Conservation (phyloP, 495 filamentous ascomycete genomes). For the Annulohypoxylon bovei region DNA sequence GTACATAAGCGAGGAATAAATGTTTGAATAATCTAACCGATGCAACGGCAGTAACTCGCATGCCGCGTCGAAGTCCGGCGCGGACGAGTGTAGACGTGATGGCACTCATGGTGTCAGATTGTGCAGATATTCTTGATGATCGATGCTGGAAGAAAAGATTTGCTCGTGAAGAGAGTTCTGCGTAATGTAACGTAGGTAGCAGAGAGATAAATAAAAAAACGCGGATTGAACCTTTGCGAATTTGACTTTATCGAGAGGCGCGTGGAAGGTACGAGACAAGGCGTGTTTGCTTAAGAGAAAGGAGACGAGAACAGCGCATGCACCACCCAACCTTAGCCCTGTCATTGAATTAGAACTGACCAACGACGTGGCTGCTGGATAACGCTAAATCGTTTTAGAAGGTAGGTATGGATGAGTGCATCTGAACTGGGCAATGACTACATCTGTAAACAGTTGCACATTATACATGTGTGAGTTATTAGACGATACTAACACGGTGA, state of each 20-base stretch:
- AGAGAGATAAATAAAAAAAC: neutral
- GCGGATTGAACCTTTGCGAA: neutral
- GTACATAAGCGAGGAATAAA: neutral
- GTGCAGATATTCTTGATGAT: slow-evolving; percentile 29
- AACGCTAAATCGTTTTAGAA: neutral
- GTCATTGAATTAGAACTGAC: neutral
- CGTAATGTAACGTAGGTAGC: neutral
- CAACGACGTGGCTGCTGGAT: neutral
- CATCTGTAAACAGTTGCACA: too few relatives aligned
- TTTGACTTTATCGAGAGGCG: slow-evolving; percentile 1
- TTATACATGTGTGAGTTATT: neutral
- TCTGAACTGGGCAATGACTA: neutral
- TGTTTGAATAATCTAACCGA: neutral
- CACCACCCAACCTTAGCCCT: neutral
- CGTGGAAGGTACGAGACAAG: slow-evolving; percentile 21
- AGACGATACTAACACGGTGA: neutral
- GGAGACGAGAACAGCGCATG: neutral
- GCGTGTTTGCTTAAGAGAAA: slow-evolving; percentile 26
- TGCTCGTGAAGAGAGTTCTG: neutral
- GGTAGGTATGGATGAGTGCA: neutral
- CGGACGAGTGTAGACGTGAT: slow-evolving; percentile 1
- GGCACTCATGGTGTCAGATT: slow-evolving; percentile 23
- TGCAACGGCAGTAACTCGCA: neutral
- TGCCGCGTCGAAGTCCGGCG: neutral
- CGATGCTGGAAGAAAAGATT: slow-evolving; percentile 13